Percentiles rank a stretch among this genome's conserved stretches.
These are phyloP conservation scores for Fusarium sp. DNA, from an alignment of 2,329 filamentous ascomycete species.

Conservation along the genomic window DNA sequence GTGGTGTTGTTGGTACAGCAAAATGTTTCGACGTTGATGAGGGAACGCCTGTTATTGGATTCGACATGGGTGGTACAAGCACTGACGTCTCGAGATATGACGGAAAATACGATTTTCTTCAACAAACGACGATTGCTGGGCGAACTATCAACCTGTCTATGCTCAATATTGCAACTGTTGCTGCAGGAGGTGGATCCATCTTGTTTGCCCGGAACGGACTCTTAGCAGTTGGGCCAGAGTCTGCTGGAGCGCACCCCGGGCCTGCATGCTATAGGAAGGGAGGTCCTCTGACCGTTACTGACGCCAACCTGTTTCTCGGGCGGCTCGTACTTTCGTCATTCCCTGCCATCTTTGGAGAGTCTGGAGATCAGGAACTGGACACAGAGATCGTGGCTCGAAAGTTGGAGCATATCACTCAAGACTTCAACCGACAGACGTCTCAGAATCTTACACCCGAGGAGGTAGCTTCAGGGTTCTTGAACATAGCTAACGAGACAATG, in stretches of 20 bases:
- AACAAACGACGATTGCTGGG: slow-evolving; percentile 76
- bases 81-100: slow-evolving; percentile 78
- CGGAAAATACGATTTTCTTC: slow-evolving; percentile 77
- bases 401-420: slow-evolving; percentile 54
- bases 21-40: slow-evolving; percentile 74
- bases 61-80: slow-evolving; percentile 70
- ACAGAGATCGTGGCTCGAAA: slow-evolving; percentile 51
- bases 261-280: slow-evolving; percentile 78
- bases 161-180: slow-evolving; percentile 79
- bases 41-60: slow-evolving; percentile 64
- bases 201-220: slow-evolving; percentile 77
- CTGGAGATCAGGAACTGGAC: slow-evolving; percentile 67
- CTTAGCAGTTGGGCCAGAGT: slow-evolving; percentile 77
- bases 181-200: slow-evolving; percentile 60
- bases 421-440: slow-evolving; percentile 54
- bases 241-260: slow-evolving; percentile 76
- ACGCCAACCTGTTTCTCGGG: slow-evolving; percentile 76
- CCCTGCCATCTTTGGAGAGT: slow-evolving; percentile 77
- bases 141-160: slow-evolving; percentile 78
- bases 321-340: slow-evolving; percentile 69
- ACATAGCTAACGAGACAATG: slow-evolving; percentile 82
- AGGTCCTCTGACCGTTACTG: slow-evolving; percentile 77
- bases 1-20: slow-evolving; percentile 78
- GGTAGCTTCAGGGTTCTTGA: slow-evolving; percentile 77
- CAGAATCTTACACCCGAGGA: slow-evolving; percentile 50